These are phyloP conservation scores for Colletotrichum nymphaeae DNA, from an alignment of 2,329 filamentous ascomycete species.

Conservation along the genomic window DNA sequence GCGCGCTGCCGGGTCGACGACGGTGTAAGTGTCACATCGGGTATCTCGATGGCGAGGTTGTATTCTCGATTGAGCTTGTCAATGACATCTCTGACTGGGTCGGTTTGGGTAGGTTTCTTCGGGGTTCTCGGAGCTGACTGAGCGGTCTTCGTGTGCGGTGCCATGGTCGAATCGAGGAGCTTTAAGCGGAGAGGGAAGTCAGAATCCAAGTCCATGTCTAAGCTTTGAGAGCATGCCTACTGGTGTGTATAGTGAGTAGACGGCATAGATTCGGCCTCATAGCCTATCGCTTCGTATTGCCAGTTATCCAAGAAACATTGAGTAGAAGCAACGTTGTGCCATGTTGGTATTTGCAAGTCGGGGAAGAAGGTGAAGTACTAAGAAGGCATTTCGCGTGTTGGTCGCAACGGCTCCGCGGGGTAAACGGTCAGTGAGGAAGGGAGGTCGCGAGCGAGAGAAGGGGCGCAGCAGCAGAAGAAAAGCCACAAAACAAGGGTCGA, in stretches of 20 bases:
- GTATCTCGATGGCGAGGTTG: slow-evolving; percentile 20
- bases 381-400: neutral
- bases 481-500: neutral
- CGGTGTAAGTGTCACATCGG: slow-evolving; percentile 7
- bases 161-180: slow-evolving; percentile 3
- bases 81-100: neutral
- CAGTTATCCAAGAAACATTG: neutral
- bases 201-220: neutral
- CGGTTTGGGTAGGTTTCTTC: neutral
- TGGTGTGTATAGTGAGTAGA: neutral
- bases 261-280: neutral
- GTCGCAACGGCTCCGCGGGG: neutral
- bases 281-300: neutral
- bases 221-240: neutral
- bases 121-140: slow-evolving; percentile 17
- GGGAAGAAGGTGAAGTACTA: neutral
- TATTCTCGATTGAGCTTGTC: slow-evolving; percentile 33
- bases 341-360: neutral
- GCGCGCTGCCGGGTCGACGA: neutral
- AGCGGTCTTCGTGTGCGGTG: neutral
- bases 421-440: neutral
- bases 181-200: neutral
- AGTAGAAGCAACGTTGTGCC: neutral
- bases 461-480: too few relatives aligned
- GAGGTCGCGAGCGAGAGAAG: neutral